Conservation (phyloP, 148 eudicot genomes). For the Salicornia ramosissima region DNA sequence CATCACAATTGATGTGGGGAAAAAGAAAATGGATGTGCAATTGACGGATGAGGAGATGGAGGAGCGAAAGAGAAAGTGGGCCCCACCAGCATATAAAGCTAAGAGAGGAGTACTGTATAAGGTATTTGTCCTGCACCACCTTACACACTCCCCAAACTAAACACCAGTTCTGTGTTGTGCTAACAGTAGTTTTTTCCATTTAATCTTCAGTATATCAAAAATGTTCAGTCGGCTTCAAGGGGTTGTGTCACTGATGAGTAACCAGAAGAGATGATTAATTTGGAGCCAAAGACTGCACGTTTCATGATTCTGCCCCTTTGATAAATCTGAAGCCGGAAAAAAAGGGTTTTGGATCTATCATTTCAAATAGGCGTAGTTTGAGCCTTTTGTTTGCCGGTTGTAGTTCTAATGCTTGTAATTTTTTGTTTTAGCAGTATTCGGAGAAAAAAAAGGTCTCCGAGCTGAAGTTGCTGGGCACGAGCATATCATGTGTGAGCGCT, state of each 20-base stretch:
- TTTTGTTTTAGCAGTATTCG: no score
- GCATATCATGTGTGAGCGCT: no score
- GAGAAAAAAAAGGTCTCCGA: no score
- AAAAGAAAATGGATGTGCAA: constrained; percentile 70
- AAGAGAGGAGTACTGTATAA: constrained; percentile 77
- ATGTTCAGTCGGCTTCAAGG: constrained; percentile 71
- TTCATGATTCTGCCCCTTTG: constrained; percentile 1
- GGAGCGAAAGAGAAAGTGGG: constrained; percentile 74
- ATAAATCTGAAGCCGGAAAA: constrained; percentile 2
- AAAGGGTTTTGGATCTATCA: not conserved
- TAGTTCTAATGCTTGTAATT: constrained; percentile 16
- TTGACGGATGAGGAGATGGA: constrained; percentile 56
- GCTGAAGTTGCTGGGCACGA: no score
- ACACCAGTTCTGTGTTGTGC: not conserved
- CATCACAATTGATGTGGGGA: constrained; percentile 66
- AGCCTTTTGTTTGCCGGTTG: not conserved
- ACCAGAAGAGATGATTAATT: not conserved
- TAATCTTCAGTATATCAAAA: constrained; percentile 64
- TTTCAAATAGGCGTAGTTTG: constrained; percentile 5
- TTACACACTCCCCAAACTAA: not conserved
- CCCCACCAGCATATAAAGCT: constrained; percentile 63
- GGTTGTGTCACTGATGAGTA: constrained; percentile 92
- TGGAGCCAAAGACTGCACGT: not conserved
- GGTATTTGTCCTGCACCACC: constrained; percentile 33
- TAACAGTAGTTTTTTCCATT: not conserved